Evolutionary conservation across 139 green algal genomes (phyloP), one percentile per base, ranked within the genome.

Genomic region (Chlamydomonas sp.): DNA sequence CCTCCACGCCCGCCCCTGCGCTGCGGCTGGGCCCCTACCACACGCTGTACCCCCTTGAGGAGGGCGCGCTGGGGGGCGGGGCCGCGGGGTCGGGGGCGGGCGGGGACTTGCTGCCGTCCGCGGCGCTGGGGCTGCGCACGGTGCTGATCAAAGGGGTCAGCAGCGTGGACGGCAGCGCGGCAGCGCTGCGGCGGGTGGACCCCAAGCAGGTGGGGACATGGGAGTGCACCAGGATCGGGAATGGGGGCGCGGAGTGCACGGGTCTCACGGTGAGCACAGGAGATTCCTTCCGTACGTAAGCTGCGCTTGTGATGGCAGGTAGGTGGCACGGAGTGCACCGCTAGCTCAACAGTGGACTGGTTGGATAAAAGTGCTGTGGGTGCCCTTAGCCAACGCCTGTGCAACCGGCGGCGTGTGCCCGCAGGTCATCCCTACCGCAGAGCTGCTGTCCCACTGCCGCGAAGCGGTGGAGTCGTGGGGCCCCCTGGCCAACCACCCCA

Each of bases 1-100:
- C 69, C 1, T 16, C n/a, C 5, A 63, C 8, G 7, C n/a, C 61
- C 18, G 15, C 78, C 1, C 68, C 78, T 9, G 4, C 63, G 61
- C 60, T 57, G 59, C 80, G 76, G 1, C 62, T 83, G 20, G 80
- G 83, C 83, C 73, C 90, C 69, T 99, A 96, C 91, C 96, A 99
- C 94, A 95, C 92, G 10, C 90, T 99, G 59, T 97, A 94, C 86
- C 97, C 95, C 0, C 89, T 98, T 83, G 95, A 98, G 81, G 93
- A 95, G 63, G 74, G 73, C 74, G 83, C 73, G 5, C 81, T 88
- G 83, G 74, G 83, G 10, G n/a, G 73, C 31, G 71, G 85, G 4
- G 81, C 89, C 17, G 90, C 88, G 20, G 63, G 84, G 60, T 78
- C 49, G 6, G 75, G 63, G 58, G 73, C 14, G 7, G 15, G 67